Evolutionary conservation across 73 alveolate species (phyloP).

Genomic region (Paramecium octaurelia): DNA sequence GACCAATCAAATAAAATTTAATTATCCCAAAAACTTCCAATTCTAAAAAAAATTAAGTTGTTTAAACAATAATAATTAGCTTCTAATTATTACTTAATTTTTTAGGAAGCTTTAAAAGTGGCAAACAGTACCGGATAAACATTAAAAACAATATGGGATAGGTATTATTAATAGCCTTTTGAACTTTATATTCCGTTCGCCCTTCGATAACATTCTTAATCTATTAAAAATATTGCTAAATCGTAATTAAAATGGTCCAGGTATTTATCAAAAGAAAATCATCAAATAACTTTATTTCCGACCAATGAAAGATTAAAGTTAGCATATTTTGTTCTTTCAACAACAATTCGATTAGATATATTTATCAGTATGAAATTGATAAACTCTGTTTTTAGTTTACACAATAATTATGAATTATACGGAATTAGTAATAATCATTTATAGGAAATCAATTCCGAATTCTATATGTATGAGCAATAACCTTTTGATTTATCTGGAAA

Average conservation of each 20-base stretch:
- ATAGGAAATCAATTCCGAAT: neutral
- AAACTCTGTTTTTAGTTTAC: neutral
- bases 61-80: neutral
- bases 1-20: neutral
- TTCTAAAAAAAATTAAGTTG: neutral
- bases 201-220: neutral
- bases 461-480: neutral
- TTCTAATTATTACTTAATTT: neutral
- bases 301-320: neutral
- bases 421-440: neutral
- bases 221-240: neutral
- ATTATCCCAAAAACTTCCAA: neutral
- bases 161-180: neutral
- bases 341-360: neutral
- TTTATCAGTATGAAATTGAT: neutral
- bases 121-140: neutral
- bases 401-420: neutral
- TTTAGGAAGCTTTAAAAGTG: slow-evolving; percentile 17
- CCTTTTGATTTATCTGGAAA: neutral
- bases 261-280: neutral
- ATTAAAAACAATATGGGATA: slow-evolving; percentile 6
- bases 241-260: neutral
- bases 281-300: neutral
- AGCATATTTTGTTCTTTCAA: neutral
- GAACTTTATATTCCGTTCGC: neutral